A percentile compares a stretch with the other conserved stretches of the same genome.
These are phyloP conservation scores for Euclidium syriacum DNA, from an alignment of 345 rosid genomes.

Conservation along the genomic window DNA sequence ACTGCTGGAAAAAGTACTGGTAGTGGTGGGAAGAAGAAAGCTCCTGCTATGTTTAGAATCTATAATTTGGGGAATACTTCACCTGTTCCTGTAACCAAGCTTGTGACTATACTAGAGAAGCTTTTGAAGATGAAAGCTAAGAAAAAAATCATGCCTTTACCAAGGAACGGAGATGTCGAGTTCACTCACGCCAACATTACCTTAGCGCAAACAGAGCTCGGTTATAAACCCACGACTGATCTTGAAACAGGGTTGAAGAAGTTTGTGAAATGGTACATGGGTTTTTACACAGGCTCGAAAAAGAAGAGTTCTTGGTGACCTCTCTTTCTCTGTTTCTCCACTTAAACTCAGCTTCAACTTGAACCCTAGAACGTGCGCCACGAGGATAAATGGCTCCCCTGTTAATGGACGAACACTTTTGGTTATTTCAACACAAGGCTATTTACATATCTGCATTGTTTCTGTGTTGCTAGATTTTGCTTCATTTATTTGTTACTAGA, in stretches of 20 bases:
- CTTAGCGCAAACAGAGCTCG: conserved; percentile 47
- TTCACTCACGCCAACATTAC: conserved; percentile 62
- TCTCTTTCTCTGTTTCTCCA: background rate
- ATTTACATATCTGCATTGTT: conserved; percentile 24
- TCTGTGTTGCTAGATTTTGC: conserved; percentile 21
- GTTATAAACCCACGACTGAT: conserved; percentile 52
- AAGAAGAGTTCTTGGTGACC: conserved; percentile 41
- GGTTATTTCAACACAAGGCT: conserved; percentile 14
- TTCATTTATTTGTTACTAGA: conserved; percentile 29
- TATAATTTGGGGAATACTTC: conserved; percentile 62
- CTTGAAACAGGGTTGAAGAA: conserved; percentile 64
- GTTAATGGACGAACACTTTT: conserved; percentile 3
- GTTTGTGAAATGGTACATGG: conserved; percentile 69
- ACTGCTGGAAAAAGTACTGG: conserved; percentile 69
- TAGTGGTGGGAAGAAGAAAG: conserved; percentile 63
- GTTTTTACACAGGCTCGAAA: conserved; percentile 42
- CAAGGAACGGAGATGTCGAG: conserved; percentile 68
- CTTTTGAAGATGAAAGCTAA: conserved; percentile 54
- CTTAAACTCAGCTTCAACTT: background rate
- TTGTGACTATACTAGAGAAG: conserved; percentile 60
- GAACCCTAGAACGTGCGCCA: background rate
- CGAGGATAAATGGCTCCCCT: background rate
- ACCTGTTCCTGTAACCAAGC: conserved; percentile 49
- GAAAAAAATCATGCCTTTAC: conserved; percentile 51
- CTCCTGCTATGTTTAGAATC: conserved; percentile 50